These are phyloP conservation scores for Irineochytrium annulatum DNA, from an alignment of 192 early-diverging fungal genomes.

Conservation along the genomic window DNA sequence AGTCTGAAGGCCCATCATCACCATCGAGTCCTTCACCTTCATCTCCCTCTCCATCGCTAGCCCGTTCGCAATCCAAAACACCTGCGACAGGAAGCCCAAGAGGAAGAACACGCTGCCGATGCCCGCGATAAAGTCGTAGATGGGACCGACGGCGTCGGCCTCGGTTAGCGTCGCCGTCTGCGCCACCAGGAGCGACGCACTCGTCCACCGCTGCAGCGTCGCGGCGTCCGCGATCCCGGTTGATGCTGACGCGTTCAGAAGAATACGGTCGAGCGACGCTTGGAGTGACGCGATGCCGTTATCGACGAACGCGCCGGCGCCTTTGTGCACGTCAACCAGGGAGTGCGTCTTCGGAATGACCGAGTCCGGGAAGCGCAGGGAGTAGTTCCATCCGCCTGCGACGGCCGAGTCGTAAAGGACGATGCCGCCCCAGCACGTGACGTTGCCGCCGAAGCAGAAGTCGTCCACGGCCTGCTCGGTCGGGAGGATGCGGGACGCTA, in stretches of 20 bases:
- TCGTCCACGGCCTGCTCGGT: no score
- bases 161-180: not conserved
- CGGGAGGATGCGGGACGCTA: no score
- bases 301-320: not conserved
- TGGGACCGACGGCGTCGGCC: not conserved
- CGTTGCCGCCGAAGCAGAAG: no score
- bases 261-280: not conserved
- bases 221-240: not conserved
- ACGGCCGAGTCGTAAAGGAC: not conserved
- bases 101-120: not conserved
- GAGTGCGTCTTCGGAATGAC: not conserved
- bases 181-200: not conserved
- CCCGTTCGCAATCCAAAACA: not conserved
- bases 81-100: not conserved
- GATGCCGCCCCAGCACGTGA: not conserved
- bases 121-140: slow-evolving; percentile 1
- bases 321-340: not conserved
- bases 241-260: not conserved
- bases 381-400: not conserved
- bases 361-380: not conserved
- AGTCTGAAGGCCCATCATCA: not conserved
- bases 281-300: not conserved
- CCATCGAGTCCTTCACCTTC: not conserved
- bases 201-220: not conserved
- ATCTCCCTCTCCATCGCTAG: not conserved